A percentile compares a stretch with the other conserved stretches of the same genome.
phyloP scores from a whole-genome alignment of 768 basidiomycete species.

The Russula earlei region DNA sequence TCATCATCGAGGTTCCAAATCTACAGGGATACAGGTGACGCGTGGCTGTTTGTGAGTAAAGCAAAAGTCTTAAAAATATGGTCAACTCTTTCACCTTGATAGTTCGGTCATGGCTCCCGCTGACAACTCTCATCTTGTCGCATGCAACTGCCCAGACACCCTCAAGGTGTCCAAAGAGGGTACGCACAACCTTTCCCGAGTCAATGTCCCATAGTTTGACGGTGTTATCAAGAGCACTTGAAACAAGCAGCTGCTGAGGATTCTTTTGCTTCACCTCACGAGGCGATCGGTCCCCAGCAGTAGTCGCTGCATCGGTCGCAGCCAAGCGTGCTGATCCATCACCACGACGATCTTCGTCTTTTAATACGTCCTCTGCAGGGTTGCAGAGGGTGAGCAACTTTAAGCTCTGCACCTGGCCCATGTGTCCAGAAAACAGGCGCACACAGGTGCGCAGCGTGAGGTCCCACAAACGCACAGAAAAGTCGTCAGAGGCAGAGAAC shows the following conservation, averaged over 20 bases:
- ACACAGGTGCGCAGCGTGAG: slow-evolving; percentile 71
- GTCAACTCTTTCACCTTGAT: slow-evolving; percentile 80
- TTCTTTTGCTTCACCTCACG: slow-evolving; percentile 9
- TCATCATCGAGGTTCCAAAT: slow-evolving; percentile 94
- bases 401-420: slow-evolving; percentile 91
- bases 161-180: slow-evolving; percentile 96
- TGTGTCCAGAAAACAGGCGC: slow-evolving; percentile 78
- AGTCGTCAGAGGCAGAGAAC: slow-evolving; percentile 95
- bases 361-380: background rate
- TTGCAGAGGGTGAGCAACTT: slow-evolving; percentile 51
- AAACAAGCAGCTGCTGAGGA: slow-evolving; percentile 63
- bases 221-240: slow-evolving; percentile 90
- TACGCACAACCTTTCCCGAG: slow-evolving; percentile 62
- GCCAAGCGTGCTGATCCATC: background rate
- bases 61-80: background rate
- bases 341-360: background rate
- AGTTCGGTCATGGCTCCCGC: slow-evolving; percentile 92
- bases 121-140: slow-evolving; percentile 85
- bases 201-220: slow-evolving; percentile 96
- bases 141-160: slow-evolving; percentile 95
- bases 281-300: background rate
- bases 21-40: slow-evolving; percentile 34
- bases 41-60: background rate
- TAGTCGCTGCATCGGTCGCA: background rate
- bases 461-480: slow-evolving; percentile 91